phyloP scores from a whole-genome alignment of 116 monocot species.

The Trichopus zeylanicus region DNA sequence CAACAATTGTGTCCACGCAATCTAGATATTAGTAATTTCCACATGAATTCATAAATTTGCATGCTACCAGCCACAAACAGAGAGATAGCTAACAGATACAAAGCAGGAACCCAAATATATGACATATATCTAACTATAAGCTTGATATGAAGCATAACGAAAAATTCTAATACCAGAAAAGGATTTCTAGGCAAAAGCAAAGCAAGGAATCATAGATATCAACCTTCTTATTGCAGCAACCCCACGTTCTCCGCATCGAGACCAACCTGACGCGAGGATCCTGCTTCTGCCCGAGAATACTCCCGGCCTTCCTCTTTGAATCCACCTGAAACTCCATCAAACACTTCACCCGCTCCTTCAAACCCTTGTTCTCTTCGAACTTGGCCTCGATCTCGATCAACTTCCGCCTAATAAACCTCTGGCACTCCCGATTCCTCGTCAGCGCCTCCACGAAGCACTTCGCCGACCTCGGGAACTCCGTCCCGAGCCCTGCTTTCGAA shows the following conservation, averaged over 20 bases:
- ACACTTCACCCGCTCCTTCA: constrained; percentile 74
- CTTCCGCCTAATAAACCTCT: constrained; percentile 70
- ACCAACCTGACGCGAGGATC: constrained; percentile 76
- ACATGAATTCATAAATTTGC: too few relatives aligned
- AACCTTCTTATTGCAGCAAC: constrained; percentile 23
- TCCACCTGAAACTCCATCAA: constrained; percentile 62
- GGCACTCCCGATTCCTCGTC: constrained; percentile 77
- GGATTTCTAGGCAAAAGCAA: neutral
- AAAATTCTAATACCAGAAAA: neutral
- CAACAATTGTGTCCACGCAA: too few relatives aligned
- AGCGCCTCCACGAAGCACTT: constrained; percentile 67
- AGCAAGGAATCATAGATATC: constrained; percentile 5
- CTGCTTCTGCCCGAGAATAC: constrained; percentile 38
- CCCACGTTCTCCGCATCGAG: constrained; percentile 26
- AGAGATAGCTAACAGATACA: too few relatives aligned
- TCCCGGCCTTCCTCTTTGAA: constrained; percentile 31
- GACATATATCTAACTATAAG: too few relatives aligned
- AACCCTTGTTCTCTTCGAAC: constrained; percentile 64
- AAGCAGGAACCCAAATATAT: too few relatives aligned
- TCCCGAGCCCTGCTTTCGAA: constrained; percentile 1
- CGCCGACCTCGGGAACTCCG: constrained; percentile 50
- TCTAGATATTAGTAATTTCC: too few relatives aligned
- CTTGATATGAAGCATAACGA: too few relatives aligned
- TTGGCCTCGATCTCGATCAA: constrained; percentile 82
- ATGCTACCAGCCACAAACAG: too few relatives aligned